These are phyloP conservation scores for Chlorella sp. DNA, from an alignment of 139 green algal genomes.

Conservation along the genomic window DNA sequence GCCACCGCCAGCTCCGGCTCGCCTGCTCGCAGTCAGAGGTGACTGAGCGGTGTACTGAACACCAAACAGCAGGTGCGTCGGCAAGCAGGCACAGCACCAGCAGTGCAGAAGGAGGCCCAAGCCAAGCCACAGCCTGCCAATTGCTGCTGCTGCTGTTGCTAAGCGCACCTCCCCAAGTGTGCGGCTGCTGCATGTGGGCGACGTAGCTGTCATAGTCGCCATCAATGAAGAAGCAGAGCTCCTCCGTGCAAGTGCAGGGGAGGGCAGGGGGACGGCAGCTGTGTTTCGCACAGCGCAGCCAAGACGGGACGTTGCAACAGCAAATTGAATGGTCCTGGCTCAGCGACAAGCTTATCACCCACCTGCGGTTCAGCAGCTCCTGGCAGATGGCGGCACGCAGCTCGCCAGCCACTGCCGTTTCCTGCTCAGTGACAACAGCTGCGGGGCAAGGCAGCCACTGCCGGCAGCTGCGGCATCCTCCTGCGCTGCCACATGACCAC, in stretches of 20 bases:
- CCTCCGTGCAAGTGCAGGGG: neutral
- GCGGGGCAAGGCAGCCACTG: too few relatives aligned
- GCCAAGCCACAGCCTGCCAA: neutral
- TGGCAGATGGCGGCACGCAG: slow-evolving; percentile 29
- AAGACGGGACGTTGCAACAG: too few relatives aligned
- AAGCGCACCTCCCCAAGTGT: slow-evolving; percentile 28
- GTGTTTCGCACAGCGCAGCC: too few relatives aligned
- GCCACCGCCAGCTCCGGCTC: slow-evolving; percentile 45
- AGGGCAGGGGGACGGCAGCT: neutral
- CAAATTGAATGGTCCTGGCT: too few relatives aligned
- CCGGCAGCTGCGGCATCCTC: too few relatives aligned
- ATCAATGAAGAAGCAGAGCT: slow-evolving; percentile 38
- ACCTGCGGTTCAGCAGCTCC: slow-evolving; percentile 19
- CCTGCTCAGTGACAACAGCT: neutral
- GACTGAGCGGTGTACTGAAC: neutral
- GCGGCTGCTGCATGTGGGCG: slow-evolving; percentile 5
- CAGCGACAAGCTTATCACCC: neutral
- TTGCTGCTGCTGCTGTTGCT: too few relatives aligned
- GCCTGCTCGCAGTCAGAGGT: neutral
- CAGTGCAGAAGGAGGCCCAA: neutral
- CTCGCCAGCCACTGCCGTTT: slow-evolving; percentile 1
- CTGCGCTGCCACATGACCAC: too few relatives aligned
- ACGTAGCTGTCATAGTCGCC: slow-evolving; percentile 38
- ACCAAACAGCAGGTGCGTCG: neutral
- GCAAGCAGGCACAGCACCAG: too few relatives aligned